Base-by-base conservation (phyloP, 805 yeast species). In the Ogataea parapolymorpha region DNA sequence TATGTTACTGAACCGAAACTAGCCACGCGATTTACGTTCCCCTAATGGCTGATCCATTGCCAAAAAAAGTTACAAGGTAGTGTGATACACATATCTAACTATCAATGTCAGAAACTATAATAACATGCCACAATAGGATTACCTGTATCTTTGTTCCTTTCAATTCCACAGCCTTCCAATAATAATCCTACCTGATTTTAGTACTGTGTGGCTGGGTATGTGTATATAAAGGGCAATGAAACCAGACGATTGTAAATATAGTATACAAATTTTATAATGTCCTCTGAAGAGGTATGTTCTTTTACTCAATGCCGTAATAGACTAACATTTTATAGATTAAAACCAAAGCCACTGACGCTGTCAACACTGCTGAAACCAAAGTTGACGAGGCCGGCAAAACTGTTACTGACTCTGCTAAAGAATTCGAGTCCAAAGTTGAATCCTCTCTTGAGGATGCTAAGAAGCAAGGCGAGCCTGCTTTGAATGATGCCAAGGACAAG, bases 211-310 rank as follows among this genome's bases (percentile, higher is more conserved):
- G 37, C 38, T 34, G 33, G 33, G 32, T 23, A 23, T 8, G 8
- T 16, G 20, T 39, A 39, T 39, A 39, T 39, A 39, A 32, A 33
- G 37, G 37, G 28, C 12, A 10, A 26, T 13, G 15, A 15, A 33
- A 20, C 29, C 29, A 10, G 10, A 10, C 22, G 15, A 4, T 17
- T n/a, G 10, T 14, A 31, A 15, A 33, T n/a, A 24, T 24, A 25
- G 23, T 33, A 15, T 6, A 9, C 24, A 15, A 15, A 11, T 25
- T 33, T 24, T 25, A 33, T 14, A 12, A 46, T 46, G 51, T 47
- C 53, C 23, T 27, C 53, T 26, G 53, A 49, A 45, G 53, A 49
- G 41, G 49, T 47, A 39, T 29, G 50, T 44, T 11, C 6, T 22
- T 24, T 4, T 17, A 13, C 8, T 18, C 6, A 3, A 23, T 23